Base-by-base conservation (phyloP, 495 filamentous ascomycete genomes). In the Aspergillus nidulans region DNA sequence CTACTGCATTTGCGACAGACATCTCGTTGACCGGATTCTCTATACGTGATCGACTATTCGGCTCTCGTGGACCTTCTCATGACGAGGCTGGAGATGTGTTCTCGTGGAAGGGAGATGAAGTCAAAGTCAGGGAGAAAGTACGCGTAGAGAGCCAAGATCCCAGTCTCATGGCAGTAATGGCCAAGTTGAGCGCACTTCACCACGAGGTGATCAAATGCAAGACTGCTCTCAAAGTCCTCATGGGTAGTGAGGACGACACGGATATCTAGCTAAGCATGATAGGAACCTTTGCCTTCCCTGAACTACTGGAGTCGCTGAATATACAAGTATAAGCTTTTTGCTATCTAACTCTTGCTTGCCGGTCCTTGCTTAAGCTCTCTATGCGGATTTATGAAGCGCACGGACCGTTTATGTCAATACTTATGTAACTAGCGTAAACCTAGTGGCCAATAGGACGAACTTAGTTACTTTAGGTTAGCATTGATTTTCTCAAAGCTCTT, bases 61-160 rank as follows among this genome's bases (percentile, higher is more conserved):
- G 76, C 39, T 68, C 66, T 49, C 69, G 81, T 46, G 79, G 77
- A 18, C 84, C 80, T 19, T 85, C 82, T 55, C 89, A 97, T 70
- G 91, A 97, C 69, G 91, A 97, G 71, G 79, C 81, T 9, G 86
- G 89, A 38, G 77, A 83, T 20, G 74, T 87, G 0, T 97, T 95
- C 65, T 68, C 60, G 4, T 87, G 79, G 68, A 69, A 72, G n/a
- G 85, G 83, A 0, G 75, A 82, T 45, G 87, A 92, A 42, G 92
- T 97, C 0, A 83, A 79, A 40, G 95, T 98, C 18, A 84, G 81
- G 57, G 94, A 97, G 62, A 96, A 96, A 68, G 81, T 98, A 9
- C 80, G 84, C 25, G 89, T 97, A 6, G 94, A 96, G 73, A 92
- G 84, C 53, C 89, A 91, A 52, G 94, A 98, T 65, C 95, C 94